phyloP scores from a whole-genome alignment of 345 rosid genomes.

The Sisymbrium irio region DNA sequence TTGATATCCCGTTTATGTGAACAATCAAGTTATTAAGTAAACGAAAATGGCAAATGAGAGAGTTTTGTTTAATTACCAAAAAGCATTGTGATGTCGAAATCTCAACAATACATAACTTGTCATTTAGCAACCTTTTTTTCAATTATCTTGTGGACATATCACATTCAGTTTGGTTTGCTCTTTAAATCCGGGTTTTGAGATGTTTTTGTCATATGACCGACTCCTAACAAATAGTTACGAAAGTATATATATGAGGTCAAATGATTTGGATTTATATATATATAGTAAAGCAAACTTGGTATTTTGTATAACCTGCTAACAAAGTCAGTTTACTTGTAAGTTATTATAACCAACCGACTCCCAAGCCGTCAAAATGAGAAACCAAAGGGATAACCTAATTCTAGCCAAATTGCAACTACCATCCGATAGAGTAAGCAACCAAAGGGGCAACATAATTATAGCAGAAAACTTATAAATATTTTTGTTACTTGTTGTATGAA shows the following conservation, averaged over 20 bases:
- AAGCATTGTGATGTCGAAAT: conserved; percentile 18
- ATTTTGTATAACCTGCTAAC: not conserved
- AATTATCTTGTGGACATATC: not conserved
- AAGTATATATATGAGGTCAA: not conserved
- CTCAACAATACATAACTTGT: conserved; percentile 14
- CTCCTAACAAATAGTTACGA: not conserved
- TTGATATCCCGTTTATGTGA: not conserved
- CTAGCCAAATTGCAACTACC: not conserved
- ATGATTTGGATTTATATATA: not conserved
- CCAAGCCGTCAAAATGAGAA: not conserved
- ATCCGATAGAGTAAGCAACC: not conserved
- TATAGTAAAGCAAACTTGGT: not conserved
- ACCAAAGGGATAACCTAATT: not conserved
- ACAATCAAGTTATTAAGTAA: conserved; percentile 10
- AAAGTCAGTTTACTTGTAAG: not conserved
- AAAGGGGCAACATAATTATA: not conserved
- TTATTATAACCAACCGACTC: not conserved
- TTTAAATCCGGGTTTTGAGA: not conserved
- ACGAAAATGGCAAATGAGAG: not conserved
- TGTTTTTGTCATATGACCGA: not conserved
- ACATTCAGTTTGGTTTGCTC: not conserved
- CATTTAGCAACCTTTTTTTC: not conserved
- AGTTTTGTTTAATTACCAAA: not conserved
- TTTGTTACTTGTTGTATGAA: too few species aligned
- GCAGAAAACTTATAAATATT: too few species aligned